A percentile compares a stretch with the other conserved stretches of the same genome.
Conservation (phyloP, 352 stramenopile species). For the Thalassiosira exigua region DNA sequence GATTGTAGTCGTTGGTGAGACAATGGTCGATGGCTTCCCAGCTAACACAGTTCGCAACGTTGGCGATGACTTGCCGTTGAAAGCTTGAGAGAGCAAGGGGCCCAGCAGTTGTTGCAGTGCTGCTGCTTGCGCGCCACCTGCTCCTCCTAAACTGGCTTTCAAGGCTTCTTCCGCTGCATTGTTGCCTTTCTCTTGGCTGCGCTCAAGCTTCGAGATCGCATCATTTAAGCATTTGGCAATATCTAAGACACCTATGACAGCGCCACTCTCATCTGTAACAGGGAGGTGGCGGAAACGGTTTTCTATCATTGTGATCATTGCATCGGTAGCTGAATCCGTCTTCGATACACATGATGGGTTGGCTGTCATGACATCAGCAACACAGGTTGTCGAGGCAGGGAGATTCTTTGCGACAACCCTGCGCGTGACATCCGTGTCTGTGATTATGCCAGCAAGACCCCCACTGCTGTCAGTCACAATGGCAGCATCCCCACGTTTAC, state of each 20-base stretch:
- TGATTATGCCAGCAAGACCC: slow-evolving; percentile 94
- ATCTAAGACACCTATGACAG: slow-evolving; percentile 95
- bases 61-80: slow-evolving; percentile 65
- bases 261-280: slow-evolving; percentile 87
- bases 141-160: slow-evolving; percentile 64
- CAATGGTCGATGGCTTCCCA: slow-evolving; percentile 78
- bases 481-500: slow-evolving; percentile 87
- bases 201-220: slow-evolving; percentile 96
- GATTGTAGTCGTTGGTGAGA: slow-evolving; percentile 89
- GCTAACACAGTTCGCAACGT: slow-evolving; percentile 80
- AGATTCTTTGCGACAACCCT: slow-evolving; percentile 90
- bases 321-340: slow-evolving; percentile 94
- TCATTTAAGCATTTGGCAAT: slow-evolving; percentile 99
- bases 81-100: slow-evolving; percentile 73
- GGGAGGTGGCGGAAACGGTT: slow-evolving; percentile 96
- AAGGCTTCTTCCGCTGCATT: slow-evolving; percentile 72
- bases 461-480: slow-evolving; percentile 89
- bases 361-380: slow-evolving; percentile 93
- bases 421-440: slow-evolving; percentile 95
- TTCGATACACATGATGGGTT: slow-evolving; percentile 95
- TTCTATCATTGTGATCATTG: slow-evolving; percentile 97
- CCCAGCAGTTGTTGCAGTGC: slow-evolving; percentile 73
- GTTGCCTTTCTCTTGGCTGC: slow-evolving; percentile 67
- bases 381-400: slow-evolving; percentile 79
- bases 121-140: slow-evolving; percentile 63